A percentile compares a stretch with the other conserved stretches of the same genome.
Evolutionary conservation across 1,139 yeast species (phyloP).

Genomic region (Hansenula lynferdii): DNA sequence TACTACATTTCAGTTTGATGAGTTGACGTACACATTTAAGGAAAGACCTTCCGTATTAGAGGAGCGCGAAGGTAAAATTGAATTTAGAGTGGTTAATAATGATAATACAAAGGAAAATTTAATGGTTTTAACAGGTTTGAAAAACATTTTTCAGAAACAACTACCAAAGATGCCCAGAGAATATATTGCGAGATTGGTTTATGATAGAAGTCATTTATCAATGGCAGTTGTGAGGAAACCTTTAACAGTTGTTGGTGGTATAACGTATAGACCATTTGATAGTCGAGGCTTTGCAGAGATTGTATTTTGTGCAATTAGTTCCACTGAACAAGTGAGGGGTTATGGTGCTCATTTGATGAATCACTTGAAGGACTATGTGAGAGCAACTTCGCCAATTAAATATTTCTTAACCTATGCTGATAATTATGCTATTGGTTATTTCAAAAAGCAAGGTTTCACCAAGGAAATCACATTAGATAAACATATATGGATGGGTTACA

Average conservation of each 20-base stretch:
- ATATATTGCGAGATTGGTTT: conserved; percentile 89
- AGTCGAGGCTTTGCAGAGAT: conserved; percentile 92
- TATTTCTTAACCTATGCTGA: conserved; percentile 96
- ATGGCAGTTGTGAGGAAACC: conserved; percentile 96
- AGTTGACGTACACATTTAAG: conserved; percentile 76
- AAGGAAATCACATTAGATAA: conserved; percentile 87
- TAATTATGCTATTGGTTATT: conserved; percentile 97
- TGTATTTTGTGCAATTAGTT: conserved; percentile 96
- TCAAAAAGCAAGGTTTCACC: conserved; percentile 96
- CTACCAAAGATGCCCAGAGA: conserved; percentile 98
- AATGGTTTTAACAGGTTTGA: conserved; percentile 90
- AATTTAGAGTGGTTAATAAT: conserved; percentile 92
- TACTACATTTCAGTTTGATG: conserved; percentile 60
- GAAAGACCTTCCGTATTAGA: conserved; percentile 94
- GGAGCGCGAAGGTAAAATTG: conserved; percentile 87
- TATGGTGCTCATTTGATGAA: conserved; percentile 99
- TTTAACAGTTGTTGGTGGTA: conserved; percentile 94
- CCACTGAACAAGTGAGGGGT: conserved; percentile 96
- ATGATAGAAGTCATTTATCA: conserved; percentile 89
- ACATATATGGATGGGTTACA: conserved; percentile 95
- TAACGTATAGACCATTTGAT: conserved; percentile 92
- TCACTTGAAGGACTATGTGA: conserved; percentile 91
- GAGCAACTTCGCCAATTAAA: conserved; percentile 80
- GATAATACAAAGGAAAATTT: conserved; percentile 84
- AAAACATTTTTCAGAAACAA: conserved; percentile 95